Conservation (phyloP, 805 yeast species). For the Saccharomyces paradoxus region DNA sequence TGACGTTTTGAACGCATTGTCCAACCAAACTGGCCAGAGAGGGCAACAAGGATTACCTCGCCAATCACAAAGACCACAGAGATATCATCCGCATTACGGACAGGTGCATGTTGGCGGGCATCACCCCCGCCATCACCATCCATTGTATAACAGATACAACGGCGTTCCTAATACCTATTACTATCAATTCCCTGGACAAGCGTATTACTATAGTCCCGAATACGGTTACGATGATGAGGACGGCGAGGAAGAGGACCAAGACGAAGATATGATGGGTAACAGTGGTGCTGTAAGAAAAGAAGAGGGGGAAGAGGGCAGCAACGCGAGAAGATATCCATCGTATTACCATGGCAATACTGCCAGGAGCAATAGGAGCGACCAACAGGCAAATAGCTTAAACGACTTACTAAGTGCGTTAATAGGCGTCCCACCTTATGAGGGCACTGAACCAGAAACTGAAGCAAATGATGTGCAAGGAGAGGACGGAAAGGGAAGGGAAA, state of each 20-base stretch:
- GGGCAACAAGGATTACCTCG: constrained; percentile 5
- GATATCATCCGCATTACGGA: neutral
- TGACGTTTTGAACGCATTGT: constrained; percentile 24
- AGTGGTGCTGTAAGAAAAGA: neutral
- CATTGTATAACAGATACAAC: neutral
- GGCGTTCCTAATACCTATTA: constrained; percentile 8
- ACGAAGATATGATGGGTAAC: constrained; percentile 9
- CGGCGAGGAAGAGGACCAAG: constrained; percentile 27
- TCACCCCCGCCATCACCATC: constrained; percentile 2
- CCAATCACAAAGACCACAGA: constrained; percentile 5
- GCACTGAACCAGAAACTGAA: constrained; percentile 7
- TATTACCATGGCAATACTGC: constrained; percentile 16
- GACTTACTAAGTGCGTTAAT: constrained; percentile 17
- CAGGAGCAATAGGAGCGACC: constrained; percentile 2
- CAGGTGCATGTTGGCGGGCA: constrained; percentile 1
- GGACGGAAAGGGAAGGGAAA: constrained; percentile 3
- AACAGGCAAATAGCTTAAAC: constrained; percentile 9
- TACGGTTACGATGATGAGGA: constrained; percentile 24
- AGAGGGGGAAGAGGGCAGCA: constrained; percentile 10
- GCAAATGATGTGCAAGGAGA: constrained; percentile 1
- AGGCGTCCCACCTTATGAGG: constrained; percentile 11
- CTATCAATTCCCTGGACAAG: constrained; percentile 12
- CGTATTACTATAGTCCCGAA: constrained; percentile 24
- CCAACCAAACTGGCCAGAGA: constrained; percentile 15
- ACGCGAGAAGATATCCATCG: constrained; percentile 15